Conservation (phyloP, 805 yeast genomes). For the Metschnikowia santaceciliae region DNA sequence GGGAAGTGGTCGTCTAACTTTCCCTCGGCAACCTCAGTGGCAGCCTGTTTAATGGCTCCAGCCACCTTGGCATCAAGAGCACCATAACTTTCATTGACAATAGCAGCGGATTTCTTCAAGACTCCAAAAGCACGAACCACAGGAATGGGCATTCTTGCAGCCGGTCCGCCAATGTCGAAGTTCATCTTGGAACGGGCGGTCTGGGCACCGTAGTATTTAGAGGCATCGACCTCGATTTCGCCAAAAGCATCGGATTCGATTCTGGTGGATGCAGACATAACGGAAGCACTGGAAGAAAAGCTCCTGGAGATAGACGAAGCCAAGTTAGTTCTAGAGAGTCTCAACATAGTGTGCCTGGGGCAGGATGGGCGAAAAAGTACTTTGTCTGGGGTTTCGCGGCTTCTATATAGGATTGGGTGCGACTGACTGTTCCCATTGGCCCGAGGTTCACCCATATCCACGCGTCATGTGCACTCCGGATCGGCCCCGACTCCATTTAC, state of each 20-base stretch:
- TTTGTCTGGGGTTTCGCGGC: slow-evolving; percentile 2
- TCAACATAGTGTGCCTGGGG: slow-evolving; percentile 14
- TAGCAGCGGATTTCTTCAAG: slow-evolving; percentile 91
- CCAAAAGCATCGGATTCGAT: slow-evolving; percentile 96
- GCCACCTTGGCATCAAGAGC: slow-evolving; percentile 77
- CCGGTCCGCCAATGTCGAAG: slow-evolving; percentile 92
- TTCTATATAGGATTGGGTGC: slow-evolving; percentile 10
- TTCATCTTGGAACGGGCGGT: slow-evolving; percentile 90
- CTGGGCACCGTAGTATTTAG: slow-evolving; percentile 97
- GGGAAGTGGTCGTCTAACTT: slow-evolving; percentile 94
- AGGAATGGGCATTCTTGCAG: slow-evolving; percentile 90
- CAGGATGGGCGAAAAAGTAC: slow-evolving; percentile 2
- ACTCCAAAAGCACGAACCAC: slow-evolving; percentile 89
- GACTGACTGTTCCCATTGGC: slow-evolving; percentile 2
- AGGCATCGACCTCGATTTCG: slow-evolving; percentile 82
- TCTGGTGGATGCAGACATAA: slow-evolving; percentile 42
- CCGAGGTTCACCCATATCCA: slow-evolving; percentile 1
- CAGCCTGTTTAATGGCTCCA: slow-evolving; percentile 84
- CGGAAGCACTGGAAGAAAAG: slow-evolving; percentile 26
- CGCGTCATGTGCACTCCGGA: too few species aligned
- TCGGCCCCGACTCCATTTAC: too few species aligned
- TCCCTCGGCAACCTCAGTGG: slow-evolving; percentile 92
- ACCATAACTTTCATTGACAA: slow-evolving; percentile 80
- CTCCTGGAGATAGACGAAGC: slow-evolving; percentile 19
- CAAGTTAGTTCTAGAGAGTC: slow-evolving; percentile 13